Conservation (phyloP, 176 grass and related monocot genomes). For the sorghum (Sorghum bicolor) region DNA sequence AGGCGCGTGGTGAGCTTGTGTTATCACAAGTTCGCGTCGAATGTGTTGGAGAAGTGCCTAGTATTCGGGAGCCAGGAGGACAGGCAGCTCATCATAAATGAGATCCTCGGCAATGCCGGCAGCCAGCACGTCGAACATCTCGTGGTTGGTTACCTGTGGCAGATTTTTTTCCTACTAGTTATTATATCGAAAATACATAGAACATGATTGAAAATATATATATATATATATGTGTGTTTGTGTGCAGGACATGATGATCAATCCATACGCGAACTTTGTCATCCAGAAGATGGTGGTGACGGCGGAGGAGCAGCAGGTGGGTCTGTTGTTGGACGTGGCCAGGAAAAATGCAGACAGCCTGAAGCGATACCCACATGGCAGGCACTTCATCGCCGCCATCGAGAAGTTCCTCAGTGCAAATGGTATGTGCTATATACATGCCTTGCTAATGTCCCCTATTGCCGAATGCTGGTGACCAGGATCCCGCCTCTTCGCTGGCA, state of each 20-base stretch:
- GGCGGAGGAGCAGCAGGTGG: background rate
- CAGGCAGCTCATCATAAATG: constrained; percentile 23
- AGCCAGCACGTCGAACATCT: constrained; percentile 16
- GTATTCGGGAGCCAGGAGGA: constrained; percentile 23
- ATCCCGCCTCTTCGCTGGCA: no score
- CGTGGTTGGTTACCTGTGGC: constrained; percentile 3
- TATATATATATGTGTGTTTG: no score
- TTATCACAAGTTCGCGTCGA: constrained; percentile 42
- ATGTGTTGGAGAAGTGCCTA: constrained; percentile 55
- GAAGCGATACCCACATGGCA: background rate
- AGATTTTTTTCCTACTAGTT: background rate
- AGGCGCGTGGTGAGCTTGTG: constrained; percentile 46
- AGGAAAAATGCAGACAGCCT: background rate
- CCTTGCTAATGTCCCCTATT: no score
- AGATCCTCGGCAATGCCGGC: constrained; percentile 36
- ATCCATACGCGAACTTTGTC: background rate
- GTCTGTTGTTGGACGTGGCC: background rate
- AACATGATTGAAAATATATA: no score
- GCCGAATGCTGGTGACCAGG: no score
- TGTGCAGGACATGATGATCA: background rate
- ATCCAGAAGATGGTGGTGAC: background rate
- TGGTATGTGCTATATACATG: background rate
- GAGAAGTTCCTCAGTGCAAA: background rate
- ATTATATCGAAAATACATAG: no score
- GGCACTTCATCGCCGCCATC: background rate